These are phyloP conservation scores for Populus hybrid DNA, from an alignment of 441 rosid species.

Conservation along the genomic window DNA sequence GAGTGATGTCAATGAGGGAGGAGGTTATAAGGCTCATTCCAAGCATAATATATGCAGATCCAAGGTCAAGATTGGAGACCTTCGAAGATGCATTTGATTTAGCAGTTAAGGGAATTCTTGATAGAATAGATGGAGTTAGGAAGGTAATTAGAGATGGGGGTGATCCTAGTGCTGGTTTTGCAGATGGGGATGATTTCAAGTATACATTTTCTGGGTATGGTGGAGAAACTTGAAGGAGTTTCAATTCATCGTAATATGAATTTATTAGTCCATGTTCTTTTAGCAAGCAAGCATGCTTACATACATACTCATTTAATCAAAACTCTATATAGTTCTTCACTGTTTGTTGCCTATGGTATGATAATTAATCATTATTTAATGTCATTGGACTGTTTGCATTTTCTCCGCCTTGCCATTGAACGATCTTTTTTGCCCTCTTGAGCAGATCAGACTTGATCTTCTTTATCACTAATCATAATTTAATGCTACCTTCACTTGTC, in stretches of 20 bases:
- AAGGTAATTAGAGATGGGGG: constrained; percentile 42
- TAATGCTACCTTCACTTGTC: not conserved
- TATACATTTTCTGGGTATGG: constrained; percentile 58
- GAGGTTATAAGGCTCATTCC: constrained; percentile 65
- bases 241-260: constrained; percentile 1
- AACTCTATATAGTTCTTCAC: not conserved
- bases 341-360: not conserved
- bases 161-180: constrained; percentile 56
- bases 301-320: too few species aligned
- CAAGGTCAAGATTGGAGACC: constrained; percentile 33
- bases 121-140: constrained; percentile 53
- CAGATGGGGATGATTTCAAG: constrained; percentile 61
- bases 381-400: not conserved
- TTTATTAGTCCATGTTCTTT: constrained; percentile 1
- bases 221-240: constrained; percentile 24
- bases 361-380: not conserved
- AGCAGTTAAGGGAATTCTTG: constrained; percentile 63
- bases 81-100: constrained; percentile 77
- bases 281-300: not conserved
- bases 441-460: not conserved
- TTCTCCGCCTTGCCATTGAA: not conserved
- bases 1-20: constrained; percentile 50
- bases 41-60: constrained; percentile 57
- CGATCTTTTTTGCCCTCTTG: not conserved
- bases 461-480: not conserved